A percentile compares a stretch with the other conserved stretches of the same genome.
phyloP scores from a whole-genome alignment of 768 basidiomycete genomes.

The Pleurotus tuoliensis region DNA sequence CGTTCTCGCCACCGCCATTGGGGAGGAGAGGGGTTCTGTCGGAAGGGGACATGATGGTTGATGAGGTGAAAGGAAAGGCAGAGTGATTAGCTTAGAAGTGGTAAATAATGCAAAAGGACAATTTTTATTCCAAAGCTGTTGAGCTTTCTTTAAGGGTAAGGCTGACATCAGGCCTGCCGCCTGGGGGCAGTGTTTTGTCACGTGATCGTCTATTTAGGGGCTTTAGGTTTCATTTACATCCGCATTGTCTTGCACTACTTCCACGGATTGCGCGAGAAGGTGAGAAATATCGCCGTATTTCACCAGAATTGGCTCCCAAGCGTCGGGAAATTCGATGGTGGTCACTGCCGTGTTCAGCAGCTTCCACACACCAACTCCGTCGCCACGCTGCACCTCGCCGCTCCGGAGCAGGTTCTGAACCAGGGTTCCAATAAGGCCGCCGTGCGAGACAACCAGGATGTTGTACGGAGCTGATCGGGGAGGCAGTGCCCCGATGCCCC shows the following conservation, averaged over 20 bases:
- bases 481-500: conserved; percentile 19
- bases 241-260: conserved; percentile 43
- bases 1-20: conserved; percentile 37
- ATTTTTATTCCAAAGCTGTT: conserved; percentile 5
- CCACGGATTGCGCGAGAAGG: conserved; percentile 28
- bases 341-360: conserved; percentile 58
- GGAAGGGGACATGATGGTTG: conserved; percentile 30
- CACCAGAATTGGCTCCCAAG: conserved; percentile 36
- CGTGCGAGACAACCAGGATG: conserved; percentile 65
- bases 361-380: conserved; percentile 29
- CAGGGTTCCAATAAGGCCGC: conserved; percentile 56
- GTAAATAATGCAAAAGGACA: conserved; percentile 12
- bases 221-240: conserved; percentile 28
- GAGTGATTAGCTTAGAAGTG: neutral
- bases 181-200: conserved; percentile 12
- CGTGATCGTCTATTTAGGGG: neutral
- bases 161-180: neutral
- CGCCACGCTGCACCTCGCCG: conserved; percentile 30
- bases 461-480: conserved; percentile 25
- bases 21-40: conserved; percentile 49
- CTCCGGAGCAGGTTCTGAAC: conserved; percentile 43
- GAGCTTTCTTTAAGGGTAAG: neutral
- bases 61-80: conserved; percentile 6
- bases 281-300: conserved; percentile 57
- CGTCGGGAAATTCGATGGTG: conserved; percentile 47